phyloP scores from a whole-genome alignment of 177 flowering plant species.

The Vitis hybrid region DNA sequence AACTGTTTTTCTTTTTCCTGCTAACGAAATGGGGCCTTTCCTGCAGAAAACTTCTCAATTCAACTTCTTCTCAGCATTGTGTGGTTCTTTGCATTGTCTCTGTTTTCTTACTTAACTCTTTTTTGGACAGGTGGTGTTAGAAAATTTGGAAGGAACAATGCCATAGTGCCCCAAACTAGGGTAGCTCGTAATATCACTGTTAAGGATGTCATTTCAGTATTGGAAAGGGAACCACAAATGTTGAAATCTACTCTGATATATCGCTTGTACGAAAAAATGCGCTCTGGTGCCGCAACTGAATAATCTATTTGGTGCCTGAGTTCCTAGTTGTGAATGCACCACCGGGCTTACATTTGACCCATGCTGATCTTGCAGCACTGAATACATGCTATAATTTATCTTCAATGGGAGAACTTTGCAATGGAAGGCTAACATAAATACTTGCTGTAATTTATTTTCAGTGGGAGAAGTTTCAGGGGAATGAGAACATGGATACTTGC shows the following conservation, averaged over 20 bases:
- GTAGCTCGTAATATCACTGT: slow-evolving; percentile 54
- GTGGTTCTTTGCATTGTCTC: background rate
- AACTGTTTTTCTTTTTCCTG: no score
- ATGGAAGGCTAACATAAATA: no score
- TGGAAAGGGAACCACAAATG: slow-evolving; percentile 93
- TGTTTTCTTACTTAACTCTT: background rate
- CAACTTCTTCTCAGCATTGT: background rate
- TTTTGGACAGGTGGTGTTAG: slow-evolving; percentile 40
- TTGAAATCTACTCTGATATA: slow-evolving; percentile 67
- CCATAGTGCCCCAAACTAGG: slow-evolving; percentile 26
- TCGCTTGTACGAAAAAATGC: slow-evolving; percentile 53
- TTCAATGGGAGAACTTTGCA: no score
- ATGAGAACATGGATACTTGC: no score
- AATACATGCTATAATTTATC: no score
- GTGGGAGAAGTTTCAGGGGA: no score
- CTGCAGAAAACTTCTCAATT: background rate
- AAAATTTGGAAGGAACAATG: slow-evolving; percentile 58
- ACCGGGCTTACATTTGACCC: no score
- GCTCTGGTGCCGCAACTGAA: slow-evolving; percentile 30
- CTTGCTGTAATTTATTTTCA: no score
- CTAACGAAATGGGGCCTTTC: background rate
- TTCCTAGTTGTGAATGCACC: no score
- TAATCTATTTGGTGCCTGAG: background rate
- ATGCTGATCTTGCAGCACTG: no score
- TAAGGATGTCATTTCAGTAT: slow-evolving; percentile 76